These are phyloP conservation scores for Acarospora socialis DNA, from an alignment of 2,329 filamentous ascomycete genomes.

Conservation along the genomic window DNA sequence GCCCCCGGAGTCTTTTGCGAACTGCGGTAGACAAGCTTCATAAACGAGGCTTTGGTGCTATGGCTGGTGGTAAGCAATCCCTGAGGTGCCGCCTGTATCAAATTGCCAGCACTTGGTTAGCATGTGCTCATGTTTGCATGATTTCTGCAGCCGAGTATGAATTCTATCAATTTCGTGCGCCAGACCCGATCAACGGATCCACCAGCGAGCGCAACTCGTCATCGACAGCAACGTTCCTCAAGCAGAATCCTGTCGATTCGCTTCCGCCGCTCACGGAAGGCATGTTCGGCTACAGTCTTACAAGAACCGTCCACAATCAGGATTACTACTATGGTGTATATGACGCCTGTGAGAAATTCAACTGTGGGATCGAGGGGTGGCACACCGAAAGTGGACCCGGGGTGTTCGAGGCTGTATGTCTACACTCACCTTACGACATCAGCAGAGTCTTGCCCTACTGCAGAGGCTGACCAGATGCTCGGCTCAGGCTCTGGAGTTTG, in stretches of 20 bases:
- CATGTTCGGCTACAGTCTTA: constrained; percentile 92
- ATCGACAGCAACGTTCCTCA: constrained; percentile 60
- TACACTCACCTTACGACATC: constrained; percentile 1
- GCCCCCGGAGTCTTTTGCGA: constrained; percentile 63
- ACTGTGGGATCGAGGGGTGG: constrained; percentile 80
- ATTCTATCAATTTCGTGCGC: constrained; percentile 79
- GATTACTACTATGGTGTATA: constrained; percentile 86
- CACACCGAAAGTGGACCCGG: constrained; percentile 89
- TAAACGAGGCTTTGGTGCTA: constrained; percentile 57
- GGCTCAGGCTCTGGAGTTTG: constrained; percentile 62
- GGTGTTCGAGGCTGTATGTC: constrained; percentile 72
- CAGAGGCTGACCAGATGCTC: constrained; percentile 12
- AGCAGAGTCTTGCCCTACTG: neutral
- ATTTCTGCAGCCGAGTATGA: constrained; percentile 65
- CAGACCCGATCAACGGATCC: constrained; percentile 30
- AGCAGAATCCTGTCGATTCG: constrained; percentile 55
- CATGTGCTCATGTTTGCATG: neutral
- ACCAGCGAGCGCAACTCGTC: constrained; percentile 45
- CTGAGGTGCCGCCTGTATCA: constrained; percentile 8
- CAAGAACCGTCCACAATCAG: constrained; percentile 74
- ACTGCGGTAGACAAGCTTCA: constrained; percentile 53
- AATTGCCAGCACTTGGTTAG: neutral
- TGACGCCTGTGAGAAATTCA: constrained; percentile 62
- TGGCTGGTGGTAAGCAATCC: constrained; percentile 64
- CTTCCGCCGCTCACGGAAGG: constrained; percentile 74